These are phyloP conservation scores for Diaporthe velutina DNA, from an alignment of 2,329 filamentous ascomycete species.

Conservation along the genomic window DNA sequence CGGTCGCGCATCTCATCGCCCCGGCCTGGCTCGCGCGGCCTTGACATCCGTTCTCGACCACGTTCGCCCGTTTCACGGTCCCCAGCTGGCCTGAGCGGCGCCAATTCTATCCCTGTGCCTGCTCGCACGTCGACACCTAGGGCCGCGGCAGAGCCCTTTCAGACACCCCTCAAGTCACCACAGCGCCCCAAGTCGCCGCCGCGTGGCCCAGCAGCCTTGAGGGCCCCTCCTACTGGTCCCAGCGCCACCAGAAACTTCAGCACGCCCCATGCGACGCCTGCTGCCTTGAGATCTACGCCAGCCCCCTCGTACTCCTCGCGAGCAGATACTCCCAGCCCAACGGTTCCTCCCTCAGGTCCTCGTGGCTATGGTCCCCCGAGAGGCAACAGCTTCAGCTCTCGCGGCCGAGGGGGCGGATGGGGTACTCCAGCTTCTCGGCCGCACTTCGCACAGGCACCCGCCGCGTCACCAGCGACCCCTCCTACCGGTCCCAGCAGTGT, in stretches of 20 bases:
- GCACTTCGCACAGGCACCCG: slow-evolving; percentile 48
- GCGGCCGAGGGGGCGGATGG: slow-evolving; percentile 55
- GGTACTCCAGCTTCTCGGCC: slow-evolving; percentile 37
- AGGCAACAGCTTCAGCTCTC: slow-evolving; percentile 57
- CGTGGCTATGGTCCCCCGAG: slow-evolving; percentile 64
- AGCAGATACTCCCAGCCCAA: slow-evolving; percentile 59
- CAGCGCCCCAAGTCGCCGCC: slow-evolving; percentile 62
- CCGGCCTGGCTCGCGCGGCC: slow-evolving; percentile 58
- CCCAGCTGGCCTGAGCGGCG: slow-evolving; percentile 44
- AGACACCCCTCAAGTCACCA: slow-evolving; percentile 38
- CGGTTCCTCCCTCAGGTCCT: slow-evolving; percentile 66
- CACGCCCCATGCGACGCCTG: slow-evolving; percentile 52
- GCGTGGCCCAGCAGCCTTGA: slow-evolving; percentile 66
- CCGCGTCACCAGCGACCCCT: slow-evolving; percentile 52
- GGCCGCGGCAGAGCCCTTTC: slow-evolving; percentile 16
- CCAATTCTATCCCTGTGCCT: slow-evolving; percentile 38
- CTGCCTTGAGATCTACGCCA: slow-evolving; percentile 46
- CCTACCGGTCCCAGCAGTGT: slow-evolving; percentile 56
- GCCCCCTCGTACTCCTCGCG: slow-evolving; percentile 49
- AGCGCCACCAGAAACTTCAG: slow-evolving; percentile 54
- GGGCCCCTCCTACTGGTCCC: slow-evolving; percentile 64
- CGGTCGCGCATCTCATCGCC: slow-evolving; percentile 67
- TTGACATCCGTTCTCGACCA: slow-evolving; percentile 61
- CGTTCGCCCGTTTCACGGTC: slow-evolving; percentile 58
- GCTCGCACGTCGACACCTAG: slow-evolving; percentile 36